These are phyloP conservation scores for Lachancea dasiensis DNA, from an alignment of 805 yeast species.

Conservation along the genomic window DNA sequence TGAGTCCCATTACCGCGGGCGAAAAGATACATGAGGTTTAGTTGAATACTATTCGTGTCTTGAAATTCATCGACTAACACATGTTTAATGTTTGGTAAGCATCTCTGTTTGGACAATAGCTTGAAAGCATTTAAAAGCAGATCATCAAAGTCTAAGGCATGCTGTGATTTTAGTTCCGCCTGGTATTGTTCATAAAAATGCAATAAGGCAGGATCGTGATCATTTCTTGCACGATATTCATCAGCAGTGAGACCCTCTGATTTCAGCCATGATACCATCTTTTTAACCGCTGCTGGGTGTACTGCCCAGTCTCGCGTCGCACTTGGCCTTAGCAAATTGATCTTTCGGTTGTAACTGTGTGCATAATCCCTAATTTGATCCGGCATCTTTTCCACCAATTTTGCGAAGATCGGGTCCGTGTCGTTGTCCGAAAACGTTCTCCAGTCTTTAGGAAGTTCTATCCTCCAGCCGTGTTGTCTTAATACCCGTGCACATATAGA, in stretches of 20 bases:
- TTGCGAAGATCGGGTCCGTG: constrained; percentile 31
- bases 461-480: constrained; percentile 44
- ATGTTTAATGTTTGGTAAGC: constrained; percentile 50
- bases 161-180: constrained; percentile 35
- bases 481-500: constrained; percentile 65
- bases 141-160: constrained; percentile 77
- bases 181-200: constrained; percentile 51
- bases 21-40: constrained; percentile 55
- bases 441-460: constrained; percentile 42
- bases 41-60: constrained; percentile 78
- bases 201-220: constrained; percentile 31
- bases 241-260: constrained; percentile 44
- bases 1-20: constrained; percentile 36
- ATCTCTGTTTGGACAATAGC: constrained; percentile 40
- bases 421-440: constrained; percentile 63
- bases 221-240: constrained; percentile 30
- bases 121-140: constrained; percentile 51
- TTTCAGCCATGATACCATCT: constrained; percentile 51
- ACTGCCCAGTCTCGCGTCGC: constrained; percentile 33
- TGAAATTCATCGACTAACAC: constrained; percentile 92
- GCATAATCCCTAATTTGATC: constrained; percentile 32
- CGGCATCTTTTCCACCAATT: constrained; percentile 34
- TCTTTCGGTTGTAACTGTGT: constrained; percentile 20
- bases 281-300: constrained; percentile 37
- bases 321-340: constrained; percentile 23